These are phyloP conservation scores for Aspergillus pseudotamarii DNA, from an alignment of 2,329 filamentous ascomycete genomes.

Conservation along the genomic window DNA sequence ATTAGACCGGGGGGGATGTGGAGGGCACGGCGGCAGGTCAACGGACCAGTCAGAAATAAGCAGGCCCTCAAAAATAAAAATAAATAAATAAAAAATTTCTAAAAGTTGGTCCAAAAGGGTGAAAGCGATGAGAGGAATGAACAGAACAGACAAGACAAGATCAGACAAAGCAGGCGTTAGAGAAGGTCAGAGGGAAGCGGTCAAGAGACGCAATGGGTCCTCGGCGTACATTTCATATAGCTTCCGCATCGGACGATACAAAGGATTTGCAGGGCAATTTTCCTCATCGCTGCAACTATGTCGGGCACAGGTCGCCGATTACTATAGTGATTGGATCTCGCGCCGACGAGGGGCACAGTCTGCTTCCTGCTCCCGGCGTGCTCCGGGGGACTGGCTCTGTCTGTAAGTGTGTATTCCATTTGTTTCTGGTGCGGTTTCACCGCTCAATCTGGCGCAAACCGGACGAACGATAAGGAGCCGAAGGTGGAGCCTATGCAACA, in stretches of 20 bases:
- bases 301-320: slow-evolving; percentile 12
- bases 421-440: slow-evolving; percentile 27
- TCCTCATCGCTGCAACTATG: slow-evolving; percentile 19
- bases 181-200: slow-evolving; percentile 17
- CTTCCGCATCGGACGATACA: slow-evolving; percentile 18
- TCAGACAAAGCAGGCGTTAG: neutral
- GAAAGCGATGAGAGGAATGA: slow-evolving; percentile 16
- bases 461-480: slow-evolving; percentile 27
- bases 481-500: slow-evolving; percentile 23
- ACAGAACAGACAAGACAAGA: slow-evolving; percentile 10
- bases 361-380: slow-evolving; percentile 23
- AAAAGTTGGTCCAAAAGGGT: slow-evolving; percentile 15
- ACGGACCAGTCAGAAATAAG: slow-evolving; percentile 21
- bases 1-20: slow-evolving; percentile 18
- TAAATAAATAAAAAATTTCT: neutral
- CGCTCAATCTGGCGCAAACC: slow-evolving; percentile 24
- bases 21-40: slow-evolving; percentile 23
- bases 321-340: slow-evolving; percentile 8
- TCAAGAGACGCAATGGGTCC: slow-evolving; percentile 21
- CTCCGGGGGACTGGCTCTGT: slow-evolving; percentile 29
- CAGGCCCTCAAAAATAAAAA: slow-evolving; percentile 12
- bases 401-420: slow-evolving; percentile 15
- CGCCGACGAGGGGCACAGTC: slow-evolving; percentile 5
- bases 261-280: slow-evolving; percentile 13
- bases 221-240: slow-evolving; percentile 19